Conservation (phyloP, 129 eudicot species). For the Flaveria robusta region DNA sequence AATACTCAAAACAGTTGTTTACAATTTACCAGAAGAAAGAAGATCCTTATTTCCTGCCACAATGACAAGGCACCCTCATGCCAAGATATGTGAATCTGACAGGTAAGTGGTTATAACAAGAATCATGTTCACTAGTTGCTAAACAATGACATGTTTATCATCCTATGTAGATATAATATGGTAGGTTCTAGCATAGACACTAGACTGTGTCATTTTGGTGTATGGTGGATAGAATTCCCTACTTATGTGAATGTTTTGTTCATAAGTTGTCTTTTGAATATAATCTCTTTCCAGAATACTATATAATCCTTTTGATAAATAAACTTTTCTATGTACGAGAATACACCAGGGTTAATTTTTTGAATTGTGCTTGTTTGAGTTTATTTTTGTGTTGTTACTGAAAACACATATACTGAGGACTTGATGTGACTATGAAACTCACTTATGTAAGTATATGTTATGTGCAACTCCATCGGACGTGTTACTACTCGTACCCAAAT, state of each 20-base stretch:
- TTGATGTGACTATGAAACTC: too few relatives aligned
- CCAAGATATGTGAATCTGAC: conserved; percentile 1
- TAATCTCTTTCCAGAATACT: neutral
- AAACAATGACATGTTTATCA: neutral
- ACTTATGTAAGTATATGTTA: too few relatives aligned
- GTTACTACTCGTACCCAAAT: too few relatives aligned
- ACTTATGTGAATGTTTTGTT: conserved; percentile 1
- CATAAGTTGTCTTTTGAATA: neutral
- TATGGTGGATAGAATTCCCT: neutral
- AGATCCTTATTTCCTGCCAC: conserved; percentile 57
- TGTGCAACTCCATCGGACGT: too few relatives aligned
- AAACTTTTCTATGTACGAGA: too few relatives aligned
- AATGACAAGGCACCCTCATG: conserved; percentile 6
- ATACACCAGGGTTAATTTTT: too few relatives aligned
- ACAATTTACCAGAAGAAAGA: conserved; percentile 60
- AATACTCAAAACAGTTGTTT: conserved; percentile 74
- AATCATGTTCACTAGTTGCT: neutral
- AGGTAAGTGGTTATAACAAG: neutral
- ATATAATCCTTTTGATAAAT: too few relatives aligned
- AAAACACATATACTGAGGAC: too few relatives aligned
- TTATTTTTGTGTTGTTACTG: too few relatives aligned
- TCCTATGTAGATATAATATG: neutral
- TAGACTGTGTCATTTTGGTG: neutral
- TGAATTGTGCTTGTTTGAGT: too few relatives aligned
- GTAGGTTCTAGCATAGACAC: neutral